Evolutionary conservation across 768 basidiomycete genomes (phyloP), one percentile per base, ranked within the genome.

Genomic region (Boletus rubescentipes): DNA sequence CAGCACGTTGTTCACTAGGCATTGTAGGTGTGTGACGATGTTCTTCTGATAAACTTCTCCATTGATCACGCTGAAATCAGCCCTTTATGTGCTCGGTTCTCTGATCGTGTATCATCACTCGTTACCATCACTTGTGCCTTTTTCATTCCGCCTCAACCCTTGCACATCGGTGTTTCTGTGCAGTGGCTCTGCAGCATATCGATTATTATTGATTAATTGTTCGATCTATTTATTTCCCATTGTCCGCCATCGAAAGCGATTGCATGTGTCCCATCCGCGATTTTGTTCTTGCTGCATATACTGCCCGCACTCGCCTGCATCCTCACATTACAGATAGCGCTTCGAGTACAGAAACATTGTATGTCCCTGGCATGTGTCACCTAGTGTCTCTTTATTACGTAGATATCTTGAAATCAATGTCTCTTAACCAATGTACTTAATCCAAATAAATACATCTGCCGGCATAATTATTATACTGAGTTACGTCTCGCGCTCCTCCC

Each of bases 401-500:
- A 65, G 60, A 65, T 63, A 50, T 57, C 53, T 64, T 55, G 61
- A 50, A 57, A 37, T n/a, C n/a, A n/a, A n/a, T n/a, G n/a, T n/a
- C n/a, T n/a, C n/a, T n/a, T n/a, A n/a, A n/a, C 26, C 26, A 26
- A 26, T 37, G n/a, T n/a, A n/a, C n/a, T n/a, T n/a, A n/a, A n/a
- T n/a, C n/a, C 0, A 20, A 29, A 3, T 29, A 44, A 16, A 29
- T 10, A 34, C 35, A 41, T 37, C 31, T 16, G 4, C 21, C n/a
- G 20, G 36, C 14, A 8, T 16, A 39, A 18, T 39, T 42, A 82
- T 20, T 42, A 82, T 20, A 82, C 77, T 2, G 91, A 92, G 68
- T 93, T 92, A 42, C 91, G 78, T 51, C 91, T 78, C 20, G 82
- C 87, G 64, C 89, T 88, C 61, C 82, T 77, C 14, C 91, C 91